Percentiles rank a stretch among this genome's conserved stretches.
phyloP scores from a whole-genome alignment of 106 monocot genomes.

The Narthecium ossifragum region DNA sequence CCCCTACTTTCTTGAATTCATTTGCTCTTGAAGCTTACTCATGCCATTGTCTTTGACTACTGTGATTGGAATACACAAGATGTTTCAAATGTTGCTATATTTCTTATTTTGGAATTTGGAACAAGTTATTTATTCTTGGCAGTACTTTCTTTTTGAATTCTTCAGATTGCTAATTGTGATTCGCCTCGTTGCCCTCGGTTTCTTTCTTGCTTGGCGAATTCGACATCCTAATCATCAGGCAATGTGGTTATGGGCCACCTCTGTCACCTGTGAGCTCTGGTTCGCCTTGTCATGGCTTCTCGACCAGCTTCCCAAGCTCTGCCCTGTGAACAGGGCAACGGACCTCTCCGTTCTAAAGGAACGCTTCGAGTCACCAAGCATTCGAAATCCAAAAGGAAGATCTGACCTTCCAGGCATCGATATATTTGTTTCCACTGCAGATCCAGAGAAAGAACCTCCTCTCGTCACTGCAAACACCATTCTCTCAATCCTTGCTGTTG shows the following conservation, averaged over 20 bases:
- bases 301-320: slow-evolving; percentile 83
- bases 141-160: not conserved
- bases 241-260: slow-evolving; percentile 75
- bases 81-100: too few relatives aligned
- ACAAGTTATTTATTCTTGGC: too few relatives aligned
- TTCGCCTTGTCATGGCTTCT: slow-evolving; percentile 77
- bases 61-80: too few relatives aligned
- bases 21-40: too few relatives aligned
- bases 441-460: slow-evolving; percentile 73
- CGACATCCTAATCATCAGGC: slow-evolving; percentile 63
- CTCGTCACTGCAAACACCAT: slow-evolving; percentile 67
- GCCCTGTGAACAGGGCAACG: slow-evolving; percentile 57
- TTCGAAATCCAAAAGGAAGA: slow-evolving; percentile 58
- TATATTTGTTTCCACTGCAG: slow-evolving; percentile 69
- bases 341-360: slow-evolving; percentile 57
- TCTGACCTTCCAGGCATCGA: slow-evolving; percentile 79
- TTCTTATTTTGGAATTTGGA: too few relatives aligned
- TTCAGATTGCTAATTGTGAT: slow-evolving; percentile 52
- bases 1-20: too few relatives aligned
- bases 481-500: slow-evolving; percentile 70
- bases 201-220: slow-evolving; percentile 72
- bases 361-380: slow-evolving; percentile 51
- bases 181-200: slow-evolving; percentile 55
- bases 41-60: too few relatives aligned
- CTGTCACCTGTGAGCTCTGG: slow-evolving; percentile 70